Evolutionary conservation across 441 rosid species (phyloP), one percentile per base, ranked within the genome.

Genomic region (Adansonia grandidieri): DNA sequence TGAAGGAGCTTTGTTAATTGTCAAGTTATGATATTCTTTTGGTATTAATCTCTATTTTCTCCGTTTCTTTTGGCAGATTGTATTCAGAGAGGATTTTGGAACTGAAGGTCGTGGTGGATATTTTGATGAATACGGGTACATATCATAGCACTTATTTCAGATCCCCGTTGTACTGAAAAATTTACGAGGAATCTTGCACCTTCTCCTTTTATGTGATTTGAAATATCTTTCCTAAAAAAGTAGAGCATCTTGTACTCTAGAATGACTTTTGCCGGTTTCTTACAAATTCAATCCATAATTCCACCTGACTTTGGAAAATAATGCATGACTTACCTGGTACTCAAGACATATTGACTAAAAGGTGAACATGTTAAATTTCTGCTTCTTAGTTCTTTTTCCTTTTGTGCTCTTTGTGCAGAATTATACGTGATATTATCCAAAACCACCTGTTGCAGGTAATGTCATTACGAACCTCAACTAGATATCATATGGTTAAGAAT

Each of bases 61-160:
- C 60, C 14, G 42, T 78, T 71, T 82, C 66, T 73, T 78, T 78
- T 73, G 63, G 75, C 87, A 95, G 98, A 94, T 97, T 54, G 98
- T 96, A 44, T 96, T 96, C 87, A 88, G 99, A 77, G 99, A 96
- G 86, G 95, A 93, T 82, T 96, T 96, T 83, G 98, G 98, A 86
- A 94, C 93, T 61, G 98, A 96, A 75, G 99, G 99, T 68, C 98
- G 99, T 10, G 98, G 99, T 65, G 99, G 99, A 85, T 96, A 96
- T 81, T 96, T 96, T 80, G 96, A 96, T 86, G 94, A 96, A 92
- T 96, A 96, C 9, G 98, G 99, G 98, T 96, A 89, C 83, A 86
- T 61, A 64, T 42, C 50, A 37, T 64, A 5, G 70, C 77, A 60
- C 61, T 63, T 66, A 17, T 70, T 67, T 57, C 58, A 37, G 47